Evolutionary conservation across 169 alveolate genomes (phyloP).

Genomic region (Plasmodium sp.): DNA sequence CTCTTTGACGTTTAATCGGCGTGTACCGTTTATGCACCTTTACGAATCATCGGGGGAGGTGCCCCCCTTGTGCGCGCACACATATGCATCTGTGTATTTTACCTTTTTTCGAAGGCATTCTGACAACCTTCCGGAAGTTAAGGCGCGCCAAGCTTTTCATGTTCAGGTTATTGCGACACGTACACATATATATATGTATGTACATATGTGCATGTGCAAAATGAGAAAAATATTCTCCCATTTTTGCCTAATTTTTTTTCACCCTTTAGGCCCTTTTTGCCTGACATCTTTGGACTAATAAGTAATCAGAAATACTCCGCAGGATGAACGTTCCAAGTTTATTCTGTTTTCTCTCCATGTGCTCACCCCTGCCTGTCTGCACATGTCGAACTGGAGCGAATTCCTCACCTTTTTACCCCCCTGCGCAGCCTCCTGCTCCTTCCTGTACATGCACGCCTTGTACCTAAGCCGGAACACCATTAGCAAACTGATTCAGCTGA

Average conservation of each 20-base stretch:
- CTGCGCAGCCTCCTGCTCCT: slow-evolving; percentile 31
- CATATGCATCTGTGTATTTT: neutral
- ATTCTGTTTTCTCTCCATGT: neutral
- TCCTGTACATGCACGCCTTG: slow-evolving; percentile 32
- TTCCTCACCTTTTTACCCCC: neutral
- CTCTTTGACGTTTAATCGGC: neutral
- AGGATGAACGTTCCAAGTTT: neutral
- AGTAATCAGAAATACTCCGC: slow-evolving; percentile 9
- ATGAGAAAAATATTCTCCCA: neutral
- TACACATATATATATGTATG: neutral
- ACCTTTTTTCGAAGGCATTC: slow-evolving; percentile 44
- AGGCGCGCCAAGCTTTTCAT: neutral
- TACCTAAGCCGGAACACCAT: slow-evolving; percentile 45
- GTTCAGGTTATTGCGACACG: slow-evolving; percentile 27
- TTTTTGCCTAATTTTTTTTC: neutral
- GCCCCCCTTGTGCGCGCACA: neutral
- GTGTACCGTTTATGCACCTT: neutral
- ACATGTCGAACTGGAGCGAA: neutral
- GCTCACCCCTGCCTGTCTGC: neutral
- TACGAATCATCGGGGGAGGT: neutral
- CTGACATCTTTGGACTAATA: slow-evolving; percentile 18
- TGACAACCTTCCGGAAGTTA: slow-evolving; percentile 6
- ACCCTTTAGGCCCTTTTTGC: slow-evolving; percentile 16
- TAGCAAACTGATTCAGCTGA: slow-evolving; percentile 24
- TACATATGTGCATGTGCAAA: neutral